These are phyloP conservation scores for Polyporus tsugae DNA, from an alignment of 1,284 basidiomycete species.

Conservation along the genomic window DNA sequence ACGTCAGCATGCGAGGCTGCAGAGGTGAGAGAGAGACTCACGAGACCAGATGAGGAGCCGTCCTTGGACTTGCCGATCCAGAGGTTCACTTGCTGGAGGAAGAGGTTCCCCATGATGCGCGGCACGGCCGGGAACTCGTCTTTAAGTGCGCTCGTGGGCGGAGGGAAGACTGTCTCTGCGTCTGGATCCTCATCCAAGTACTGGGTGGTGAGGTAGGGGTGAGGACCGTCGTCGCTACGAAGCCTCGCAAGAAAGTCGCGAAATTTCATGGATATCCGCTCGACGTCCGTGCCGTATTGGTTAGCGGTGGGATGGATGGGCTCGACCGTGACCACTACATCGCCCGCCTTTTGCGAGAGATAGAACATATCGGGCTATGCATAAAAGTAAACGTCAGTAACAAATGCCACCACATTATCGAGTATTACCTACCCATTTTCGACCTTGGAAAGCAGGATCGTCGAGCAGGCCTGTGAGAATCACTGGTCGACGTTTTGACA, in stretches of 20 bases:
- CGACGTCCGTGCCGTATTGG: conserved; percentile 43
- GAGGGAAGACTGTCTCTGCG: conserved; percentile 41
- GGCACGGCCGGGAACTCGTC: conserved; percentile 43
- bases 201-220: conserved; percentile 45
- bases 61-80: conserved; percentile 44
- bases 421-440: conserved; percentile 38
- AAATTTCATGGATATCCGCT: conserved; percentile 39
- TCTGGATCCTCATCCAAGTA: conserved; percentile 42
- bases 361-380: too few relatives aligned
- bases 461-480: conserved; percentile 40
- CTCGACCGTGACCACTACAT: conserved; percentile 40
- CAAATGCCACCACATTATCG: too few relatives aligned
- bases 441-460: conserved; percentile 39
- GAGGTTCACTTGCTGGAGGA: conserved; percentile 45
- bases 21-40: conserved; percentile 21
- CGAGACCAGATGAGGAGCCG: conserved; percentile 43
- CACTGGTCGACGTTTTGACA: conserved; percentile 39
- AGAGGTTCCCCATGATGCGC: conserved; percentile 43
- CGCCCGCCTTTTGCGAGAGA: conserved; percentile 39
- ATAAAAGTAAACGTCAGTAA: not conserved
- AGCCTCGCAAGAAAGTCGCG: conserved; percentile 38
- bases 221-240: conserved; percentile 32
- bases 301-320: conserved; percentile 40
- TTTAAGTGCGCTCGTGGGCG: conserved; percentile 41
- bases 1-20: not conserved